Evolutionary conservation across 805 yeast genomes (phyloP), one percentile per base, ranked within the genome.

Genomic region (Kodamaea nitidulidarum): DNA sequence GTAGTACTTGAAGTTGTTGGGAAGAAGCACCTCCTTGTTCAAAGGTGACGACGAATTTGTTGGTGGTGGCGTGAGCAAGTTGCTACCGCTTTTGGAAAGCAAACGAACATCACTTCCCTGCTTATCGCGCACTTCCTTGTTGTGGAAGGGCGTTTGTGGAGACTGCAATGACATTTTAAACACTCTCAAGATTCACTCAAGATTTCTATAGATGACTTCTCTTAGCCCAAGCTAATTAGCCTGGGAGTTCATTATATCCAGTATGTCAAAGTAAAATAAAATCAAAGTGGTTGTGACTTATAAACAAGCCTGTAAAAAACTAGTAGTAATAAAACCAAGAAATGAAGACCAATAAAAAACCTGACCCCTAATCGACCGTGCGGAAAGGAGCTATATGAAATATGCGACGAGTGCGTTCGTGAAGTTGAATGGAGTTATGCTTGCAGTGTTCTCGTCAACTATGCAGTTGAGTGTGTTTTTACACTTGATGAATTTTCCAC

Each of bases 1-100:
- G 53, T 67, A 68, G 49, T 68, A 68, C 39, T 61, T 56, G 49
- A 55, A 58, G 50, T 67, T 60, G 50, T 64, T 66, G 14, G 73
- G 73, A 12, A 49, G 51, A 16, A 44, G 39, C 27, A 38, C 36
- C 17, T 42, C 43, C 24, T 40, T 44, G 29, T 36, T 31, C 11
- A 41, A 22, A 3, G 48, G 48, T 3, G 50, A 47, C 4, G 46
- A 44, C 12, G 45, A 34, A 24, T 38, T 40, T 18, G 50, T 44
- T n/a, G 50, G 47, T n/a, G 50, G 50, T 11, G 50, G 50, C 11
- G 50, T 47, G 40, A 47, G 44, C 17, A 46, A 41, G 24, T 37
- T 35, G n/a, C 35, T 35, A 6, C 20, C 14, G 5, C 21, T 14
- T n/a, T 18, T 31, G 16, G 37, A 26, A 17, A 26, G 32, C 11